Evolutionary conservation across 768 basidiomycete genomes (phyloP).

Genomic region (Multifurca ochricompacta): DNA sequence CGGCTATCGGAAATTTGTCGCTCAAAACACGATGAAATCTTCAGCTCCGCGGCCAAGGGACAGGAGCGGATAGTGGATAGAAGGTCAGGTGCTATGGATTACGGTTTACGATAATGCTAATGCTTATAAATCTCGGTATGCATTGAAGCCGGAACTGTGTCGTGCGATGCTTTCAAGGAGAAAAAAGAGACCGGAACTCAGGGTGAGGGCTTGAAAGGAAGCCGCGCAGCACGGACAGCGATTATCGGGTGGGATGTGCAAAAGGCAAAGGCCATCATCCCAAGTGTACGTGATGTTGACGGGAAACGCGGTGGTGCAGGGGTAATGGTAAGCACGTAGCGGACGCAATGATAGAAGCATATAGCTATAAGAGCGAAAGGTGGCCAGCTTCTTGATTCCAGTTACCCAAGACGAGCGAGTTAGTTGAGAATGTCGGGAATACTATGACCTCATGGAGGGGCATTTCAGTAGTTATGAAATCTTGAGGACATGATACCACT

Average conservation of each 20-base stretch:
- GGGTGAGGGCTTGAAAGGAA: neutral
- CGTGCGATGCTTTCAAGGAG: neutral
- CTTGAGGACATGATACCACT: neutral
- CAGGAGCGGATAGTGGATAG: neutral
- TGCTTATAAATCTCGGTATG: too few species aligned
- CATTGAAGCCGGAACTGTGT: neutral
- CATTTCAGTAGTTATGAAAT: constrained; percentile 2
- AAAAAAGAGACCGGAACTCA: neutral
- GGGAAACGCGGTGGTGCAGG: neutral
- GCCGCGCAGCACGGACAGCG: neutral
- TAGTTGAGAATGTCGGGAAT: neutral
- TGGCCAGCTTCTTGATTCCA: neutral
- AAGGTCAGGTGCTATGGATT: too few species aligned
- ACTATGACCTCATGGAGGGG: constrained; percentile 13
- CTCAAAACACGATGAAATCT: neutral
- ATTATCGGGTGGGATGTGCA: neutral
- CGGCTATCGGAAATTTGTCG: constrained; percentile 7
- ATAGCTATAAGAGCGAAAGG: constrained; percentile 3
- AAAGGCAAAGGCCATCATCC: neutral
- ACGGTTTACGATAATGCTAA: too few species aligned
- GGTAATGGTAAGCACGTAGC: neutral
- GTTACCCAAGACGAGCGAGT: constrained; percentile 5
- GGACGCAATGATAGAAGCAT: constrained; percentile 3
- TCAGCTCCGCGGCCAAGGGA: constrained; percentile 4
- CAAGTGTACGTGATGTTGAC: neutral